Evolutionary conservation across 2,329 filamentous ascomycete genomes (phyloP).

Genomic region (Pseudopyricularia cyperi): DNA sequence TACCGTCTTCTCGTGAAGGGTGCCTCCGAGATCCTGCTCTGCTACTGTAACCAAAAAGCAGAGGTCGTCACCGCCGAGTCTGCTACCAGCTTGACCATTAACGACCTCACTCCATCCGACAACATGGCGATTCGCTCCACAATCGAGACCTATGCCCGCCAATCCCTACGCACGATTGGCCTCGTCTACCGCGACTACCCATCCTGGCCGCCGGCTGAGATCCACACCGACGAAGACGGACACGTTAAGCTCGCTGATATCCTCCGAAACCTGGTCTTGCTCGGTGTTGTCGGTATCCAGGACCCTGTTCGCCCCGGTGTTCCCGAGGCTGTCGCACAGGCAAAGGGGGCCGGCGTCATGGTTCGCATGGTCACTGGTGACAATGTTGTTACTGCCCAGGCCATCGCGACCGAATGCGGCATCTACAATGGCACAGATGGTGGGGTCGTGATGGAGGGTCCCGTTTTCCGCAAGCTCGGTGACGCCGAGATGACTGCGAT

Average conservation of each 20-base stretch:
- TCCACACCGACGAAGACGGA: constrained; percentile 36
- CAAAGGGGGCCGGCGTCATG: constrained; percentile 50
- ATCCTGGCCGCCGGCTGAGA: constrained; percentile 50
- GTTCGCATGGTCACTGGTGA: constrained; percentile 58
- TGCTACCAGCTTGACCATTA: constrained; percentile 26
- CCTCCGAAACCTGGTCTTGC: constrained; percentile 53
- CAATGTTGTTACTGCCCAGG: constrained; percentile 45
- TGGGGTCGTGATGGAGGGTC: constrained; percentile 58
- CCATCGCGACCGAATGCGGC: constrained; percentile 51
- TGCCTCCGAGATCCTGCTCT: constrained; percentile 41
- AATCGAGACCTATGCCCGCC: constrained; percentile 32
- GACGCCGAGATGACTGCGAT: constrained; percentile 51
- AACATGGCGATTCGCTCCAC: not conserved
- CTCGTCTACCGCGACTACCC: constrained; percentile 63
- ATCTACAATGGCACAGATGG: constrained; percentile 37
- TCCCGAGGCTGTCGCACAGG: constrained; percentile 48
- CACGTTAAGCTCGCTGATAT: constrained; percentile 45
- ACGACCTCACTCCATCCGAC: not conserved
- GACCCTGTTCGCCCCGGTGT: constrained; percentile 56
- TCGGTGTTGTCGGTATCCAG: constrained; percentile 59
- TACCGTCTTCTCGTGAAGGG: constrained; percentile 43
- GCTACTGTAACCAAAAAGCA: constrained; percentile 30
- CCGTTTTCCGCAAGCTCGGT: constrained; percentile 59
- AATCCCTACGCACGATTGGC: constrained; percentile 62
- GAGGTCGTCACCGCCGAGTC: constrained; percentile 42